These are phyloP conservation scores for Pichia manshurica DNA, from an alignment of 805 yeast species.

Conservation along the genomic window DNA sequence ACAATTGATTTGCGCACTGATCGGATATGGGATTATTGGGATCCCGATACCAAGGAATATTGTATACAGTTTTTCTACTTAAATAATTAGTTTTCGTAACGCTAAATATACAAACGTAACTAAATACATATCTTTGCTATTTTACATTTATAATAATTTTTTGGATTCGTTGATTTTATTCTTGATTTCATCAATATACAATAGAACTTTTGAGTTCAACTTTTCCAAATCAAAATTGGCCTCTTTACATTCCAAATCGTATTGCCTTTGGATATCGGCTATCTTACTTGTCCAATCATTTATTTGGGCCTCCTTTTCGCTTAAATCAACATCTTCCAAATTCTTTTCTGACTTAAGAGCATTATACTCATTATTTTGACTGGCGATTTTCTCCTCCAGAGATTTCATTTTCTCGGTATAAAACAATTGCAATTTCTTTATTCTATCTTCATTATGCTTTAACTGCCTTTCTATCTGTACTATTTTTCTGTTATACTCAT, in stretches of 20 bases:
- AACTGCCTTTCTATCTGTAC: constrained; percentile 48
- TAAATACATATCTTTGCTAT: not conserved
- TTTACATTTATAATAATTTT: constrained; percentile 2
- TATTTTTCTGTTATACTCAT: constrained; percentile 38
- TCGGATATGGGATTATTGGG: constrained; percentile 68
- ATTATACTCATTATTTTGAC: constrained; percentile 41
- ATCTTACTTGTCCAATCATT: constrained; percentile 33
- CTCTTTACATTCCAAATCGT: constrained; percentile 47
- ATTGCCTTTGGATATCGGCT: constrained; percentile 35
- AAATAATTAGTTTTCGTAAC: constrained; percentile 10
- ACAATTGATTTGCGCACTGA: constrained; percentile 40
- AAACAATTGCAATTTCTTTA: constrained; percentile 38
- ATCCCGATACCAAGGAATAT: constrained; percentile 58
- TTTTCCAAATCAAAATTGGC: constrained; percentile 49
- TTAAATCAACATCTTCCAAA: constrained; percentile 43
- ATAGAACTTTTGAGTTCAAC: constrained; percentile 48
- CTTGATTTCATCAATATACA: constrained; percentile 48
- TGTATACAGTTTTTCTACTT: constrained; percentile 64
- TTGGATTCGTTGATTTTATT: constrained; percentile 25
- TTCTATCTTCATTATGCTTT: constrained; percentile 42
- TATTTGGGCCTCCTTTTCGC: constrained; percentile 43
- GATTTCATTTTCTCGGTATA: constrained; percentile 40
- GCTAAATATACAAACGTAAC: not conserved
- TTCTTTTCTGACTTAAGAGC: constrained; percentile 44
- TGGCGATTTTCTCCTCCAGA: constrained; percentile 37